Conservation (phyloP, 148 eudicot genomes). For the Linanthus parryae region DNA sequence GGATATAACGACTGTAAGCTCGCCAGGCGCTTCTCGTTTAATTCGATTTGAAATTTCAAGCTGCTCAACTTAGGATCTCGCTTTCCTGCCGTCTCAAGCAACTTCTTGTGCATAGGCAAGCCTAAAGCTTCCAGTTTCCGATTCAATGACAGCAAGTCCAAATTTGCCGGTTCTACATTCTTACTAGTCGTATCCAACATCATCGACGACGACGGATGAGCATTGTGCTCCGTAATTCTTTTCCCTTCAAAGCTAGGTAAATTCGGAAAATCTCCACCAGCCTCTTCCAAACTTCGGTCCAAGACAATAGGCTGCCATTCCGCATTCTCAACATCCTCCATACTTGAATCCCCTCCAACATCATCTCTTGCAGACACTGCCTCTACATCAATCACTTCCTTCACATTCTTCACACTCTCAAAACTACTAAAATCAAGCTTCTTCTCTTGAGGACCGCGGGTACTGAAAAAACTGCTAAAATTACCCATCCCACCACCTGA, state of each 20-base stretch:
- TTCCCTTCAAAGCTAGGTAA: conserved; percentile 21
- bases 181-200: conserved; percentile 20
- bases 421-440: not conserved
- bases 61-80: conserved; percentile 18
- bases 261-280: conserved; percentile 24
- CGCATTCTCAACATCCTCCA: conserved; percentile 26
- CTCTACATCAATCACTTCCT: conserved; percentile 40
- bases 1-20: conserved; percentile 16
- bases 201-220: conserved; percentile 21
- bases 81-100: conserved; percentile 30
- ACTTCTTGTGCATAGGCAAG: conserved; percentile 28
- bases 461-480: conserved; percentile 8
- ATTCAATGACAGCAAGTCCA: conserved; percentile 21
- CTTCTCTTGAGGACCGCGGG: no score
- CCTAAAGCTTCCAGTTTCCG: conserved; percentile 11
- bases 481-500: conserved; percentile 9
- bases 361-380: conserved; percentile 14
- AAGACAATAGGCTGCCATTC: not conserved
- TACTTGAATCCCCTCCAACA: conserved; percentile 35
- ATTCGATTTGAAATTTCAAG: conserved; percentile 34
- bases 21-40: conserved; percentile 19
- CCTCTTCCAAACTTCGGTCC: not conserved
- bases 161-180: conserved; percentile 11
- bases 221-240: conserved; percentile 19
- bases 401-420: conserved; percentile 3